Conservation (phyloP, 352 stramenopile genomes). For the Globisporangium okanoganense region DNA sequence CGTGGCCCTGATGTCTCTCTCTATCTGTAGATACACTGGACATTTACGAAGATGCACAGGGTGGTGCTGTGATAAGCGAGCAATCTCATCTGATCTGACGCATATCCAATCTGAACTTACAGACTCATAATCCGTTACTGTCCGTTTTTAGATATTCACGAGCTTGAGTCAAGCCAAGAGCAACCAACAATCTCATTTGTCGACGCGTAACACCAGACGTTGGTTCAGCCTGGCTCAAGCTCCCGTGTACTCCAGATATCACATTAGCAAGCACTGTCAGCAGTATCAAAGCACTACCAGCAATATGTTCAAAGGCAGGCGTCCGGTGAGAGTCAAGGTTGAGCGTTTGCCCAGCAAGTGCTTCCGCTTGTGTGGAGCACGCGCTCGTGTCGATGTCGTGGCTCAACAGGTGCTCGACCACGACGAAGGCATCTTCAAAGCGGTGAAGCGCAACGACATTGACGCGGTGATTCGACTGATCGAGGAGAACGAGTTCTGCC, state of each 20-base stretch:
- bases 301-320: slow-evolving; percentile 4
- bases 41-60: neutral
- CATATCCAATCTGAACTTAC: neutral
- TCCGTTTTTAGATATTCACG: neutral
- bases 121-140: neutral
- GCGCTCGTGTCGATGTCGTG: slow-evolving; percentile 44
- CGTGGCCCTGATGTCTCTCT: slow-evolving; percentile 47
- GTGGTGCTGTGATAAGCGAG: neutral
- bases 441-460: slow-evolving; percentile 44
- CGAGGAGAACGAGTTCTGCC: slow-evolving; percentile 26
- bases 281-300: neutral
- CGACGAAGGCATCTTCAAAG: slow-evolving; percentile 49
- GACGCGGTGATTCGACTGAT: slow-evolving; percentile 24
- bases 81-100: neutral
- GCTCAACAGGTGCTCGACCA: slow-evolving; percentile 56
- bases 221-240: neutral
- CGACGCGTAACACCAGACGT: too few relatives aligned
- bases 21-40: slow-evolving; percentile 37
- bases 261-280: too few relatives aligned
- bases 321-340: slow-evolving; percentile 15
- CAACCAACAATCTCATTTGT: neutral
- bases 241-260: neutral
- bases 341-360: slow-evolving; percentile 19
- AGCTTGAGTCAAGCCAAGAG: neutral
- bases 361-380: slow-evolving; percentile 20